Conservation (phyloP, 1,284 basidiomycete genomes). For the Mixia osmundae region DNA sequence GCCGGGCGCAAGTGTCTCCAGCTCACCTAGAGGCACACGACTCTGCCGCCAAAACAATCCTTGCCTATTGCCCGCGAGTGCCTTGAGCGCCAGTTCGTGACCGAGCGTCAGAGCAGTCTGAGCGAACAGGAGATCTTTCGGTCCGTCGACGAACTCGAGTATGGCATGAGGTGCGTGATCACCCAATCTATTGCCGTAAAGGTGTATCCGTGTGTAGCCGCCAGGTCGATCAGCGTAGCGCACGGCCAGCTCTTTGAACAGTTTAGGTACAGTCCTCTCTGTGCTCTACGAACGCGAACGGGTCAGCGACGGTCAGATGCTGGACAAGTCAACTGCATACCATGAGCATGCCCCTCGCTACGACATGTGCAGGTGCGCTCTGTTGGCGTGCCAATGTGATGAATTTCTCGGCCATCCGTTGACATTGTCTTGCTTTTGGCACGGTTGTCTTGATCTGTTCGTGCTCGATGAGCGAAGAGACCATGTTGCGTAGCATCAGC, state of each 20-base stretch:
- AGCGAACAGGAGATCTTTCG: conserved; percentile 63
- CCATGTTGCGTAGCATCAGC: conserved; percentile 42
- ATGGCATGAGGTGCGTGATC: conserved; percentile 88
- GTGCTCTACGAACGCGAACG: conserved; percentile 12
- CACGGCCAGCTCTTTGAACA: conserved; percentile 53
- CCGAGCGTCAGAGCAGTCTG: conserved; percentile 62
- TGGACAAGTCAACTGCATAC: conserved; percentile 14
- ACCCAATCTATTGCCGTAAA: conserved; percentile 61
- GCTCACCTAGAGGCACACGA: too few relatives aligned
- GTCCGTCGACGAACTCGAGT: conserved; percentile 81
- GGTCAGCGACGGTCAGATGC: background rate
- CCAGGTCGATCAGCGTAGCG: conserved; percentile 67
- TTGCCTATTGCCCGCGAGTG: background rate
- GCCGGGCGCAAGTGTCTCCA: too few relatives aligned
- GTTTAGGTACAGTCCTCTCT: conserved; percentile 35
- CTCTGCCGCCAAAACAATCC: too few relatives aligned
- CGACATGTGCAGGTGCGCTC: conserved; percentile 17
- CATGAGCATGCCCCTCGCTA: conserved; percentile 48
- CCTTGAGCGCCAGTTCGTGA: conserved; percentile 31
- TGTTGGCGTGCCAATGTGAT: conserved; percentile 77
- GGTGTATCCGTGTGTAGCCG: conserved; percentile 86
- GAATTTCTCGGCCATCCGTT: conserved; percentile 80
- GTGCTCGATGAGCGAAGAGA: conserved; percentile 81
- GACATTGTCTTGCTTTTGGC: conserved; percentile 81
- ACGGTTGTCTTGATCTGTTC: conserved; percentile 91